Base-by-base conservation (phyloP, 1,139 yeast genomes). In the Chernovozyma aurita region DNA sequence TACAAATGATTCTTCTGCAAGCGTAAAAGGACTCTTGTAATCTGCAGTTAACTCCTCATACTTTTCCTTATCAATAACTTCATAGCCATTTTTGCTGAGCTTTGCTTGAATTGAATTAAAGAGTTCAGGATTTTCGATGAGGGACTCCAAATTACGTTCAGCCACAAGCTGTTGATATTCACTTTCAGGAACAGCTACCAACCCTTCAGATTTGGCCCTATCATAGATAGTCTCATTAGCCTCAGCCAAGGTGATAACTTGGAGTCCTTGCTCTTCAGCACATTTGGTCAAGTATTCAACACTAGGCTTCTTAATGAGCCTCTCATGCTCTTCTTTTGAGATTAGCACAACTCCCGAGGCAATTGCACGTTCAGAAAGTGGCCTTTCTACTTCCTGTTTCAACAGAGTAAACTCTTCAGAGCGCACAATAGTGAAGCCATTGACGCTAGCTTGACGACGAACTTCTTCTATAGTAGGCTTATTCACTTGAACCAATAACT, bases 381-480 rank as follows among this genome's bases (percentile, higher is more conserved):
- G 41, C 31, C 38, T 39, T 15, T 43, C 45, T 4, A 47, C 46
- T 5, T 38, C 42, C n/a, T 41, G 52, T 33, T 43, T 49, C 39
- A 58, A 42, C 18, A 38, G 38, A 28, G 42, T 42, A 17, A 50
- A 46, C 18, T 61, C 63, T 33, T 60, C 67, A 11, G 37, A 31
- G 5, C 65, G 53, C 4, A 65, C 26, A 3, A 63, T 51, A 7
- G 44, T 49, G 34, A 60, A 48, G 1, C 69, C 70, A 38, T 56
- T 54, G 4, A 47, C 46, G 0, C 42, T 38, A 1, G 73, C 73
- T 31, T 46, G 49, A 6, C 47, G 40, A 24, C 46, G 47, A 15
- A 69, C 52, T 20, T 47, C 47, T 6, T 61, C 66, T 26, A 66
- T 46, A 4, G 69, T 53, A 2, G 73, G 73, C 45, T 63, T 62